Conservation (phyloP, 768 basidiomycete genomes). For the Piloderma croceum region DNA sequence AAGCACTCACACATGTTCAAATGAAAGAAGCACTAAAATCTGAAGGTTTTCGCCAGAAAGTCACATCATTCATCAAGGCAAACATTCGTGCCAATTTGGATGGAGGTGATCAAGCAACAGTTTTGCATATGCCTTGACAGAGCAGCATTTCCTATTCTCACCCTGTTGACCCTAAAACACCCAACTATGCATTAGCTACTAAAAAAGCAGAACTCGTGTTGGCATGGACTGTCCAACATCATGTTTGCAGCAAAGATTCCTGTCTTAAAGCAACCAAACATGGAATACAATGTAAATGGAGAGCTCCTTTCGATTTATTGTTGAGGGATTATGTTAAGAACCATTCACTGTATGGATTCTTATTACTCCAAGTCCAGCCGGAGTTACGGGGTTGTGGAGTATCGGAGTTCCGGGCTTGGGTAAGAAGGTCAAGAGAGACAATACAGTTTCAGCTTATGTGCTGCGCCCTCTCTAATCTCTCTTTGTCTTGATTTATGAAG, state of each 20-base stretch:
- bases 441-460: too few relatives aligned
- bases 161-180: constrained; percentile 26
- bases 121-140: constrained; percentile 14
- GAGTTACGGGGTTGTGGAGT: too few relatives aligned
- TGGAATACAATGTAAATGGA: constrained; percentile 26
- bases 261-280: constrained; percentile 23
- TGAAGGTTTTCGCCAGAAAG: constrained; percentile 21
- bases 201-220: constrained; percentile 17
- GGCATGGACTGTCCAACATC: constrained; percentile 26
- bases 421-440: too few relatives aligned
- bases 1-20: constrained; percentile 19
- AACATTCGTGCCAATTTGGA: constrained; percentile 29
- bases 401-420: too few relatives aligned
- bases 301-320: constrained; percentile 24
- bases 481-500: too few relatives aligned
- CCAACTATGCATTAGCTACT: constrained; percentile 13
- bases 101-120: constrained; percentile 5
- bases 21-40: constrained; percentile 18
- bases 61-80: constrained; percentile 24
- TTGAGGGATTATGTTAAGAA: constrained; percentile 23
- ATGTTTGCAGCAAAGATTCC: constrained; percentile 21
- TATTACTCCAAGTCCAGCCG: too few relatives aligned
- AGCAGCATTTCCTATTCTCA: constrained; percentile 27
- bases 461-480: too few relatives aligned
- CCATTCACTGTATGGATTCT: too few relatives aligned